Base-by-base conservation (phyloP, 352 stramenopile species). In the Phytophthora kernoviae region DNA sequence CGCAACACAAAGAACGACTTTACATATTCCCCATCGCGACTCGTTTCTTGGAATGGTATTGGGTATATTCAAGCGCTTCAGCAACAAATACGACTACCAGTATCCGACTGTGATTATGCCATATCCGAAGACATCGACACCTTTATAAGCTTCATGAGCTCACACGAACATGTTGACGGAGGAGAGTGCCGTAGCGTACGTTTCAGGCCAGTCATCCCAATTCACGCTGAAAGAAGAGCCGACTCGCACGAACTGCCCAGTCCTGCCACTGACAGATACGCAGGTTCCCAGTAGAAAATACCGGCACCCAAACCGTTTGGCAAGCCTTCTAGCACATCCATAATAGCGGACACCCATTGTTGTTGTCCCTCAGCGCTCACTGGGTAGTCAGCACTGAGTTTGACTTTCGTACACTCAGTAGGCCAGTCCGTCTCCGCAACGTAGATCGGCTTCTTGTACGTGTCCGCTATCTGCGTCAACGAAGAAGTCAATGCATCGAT, bases 251-350 rank as follows among this genome's bases (percentile, higher is more conserved):
- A 62, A 36, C 67, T 75, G 14, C 67, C 67, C 3, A 75, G 63
- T 30, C 67, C 48, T 8, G 53, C 54, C 22, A 61, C 58, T 3
- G 41, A 51, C 4, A 75, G 34, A 18, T 59, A 75, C 0, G 57
- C 62, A 21, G 67, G 67, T 40, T 75, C 67, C 67, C 67, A 75
- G 62, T 75, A 75, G 49, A 63, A 75, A 26, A 73, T 61, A 5
- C 67, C 67, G 1, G 67, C 51, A 0, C 62, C 67, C 12, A 75
- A 61, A 8, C 22, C 33, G 36, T 54, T 65, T 5, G 67, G 62
- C 20, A 75, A 11, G 6, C 49, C 50, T 49, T 63, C 50, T 2
- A 75, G 40, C 15, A 72, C 63, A 32, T 60, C 45, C 40, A 65
- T 57, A 22, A 72, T 67, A 0, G 67, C 67, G 24, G 41, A 40